A percentile compares a stretch with the other conserved stretches of the same genome.
Conservation (phyloP, 2,329 filamentous ascomycete species). For the Epichloe hybrida region DNA sequence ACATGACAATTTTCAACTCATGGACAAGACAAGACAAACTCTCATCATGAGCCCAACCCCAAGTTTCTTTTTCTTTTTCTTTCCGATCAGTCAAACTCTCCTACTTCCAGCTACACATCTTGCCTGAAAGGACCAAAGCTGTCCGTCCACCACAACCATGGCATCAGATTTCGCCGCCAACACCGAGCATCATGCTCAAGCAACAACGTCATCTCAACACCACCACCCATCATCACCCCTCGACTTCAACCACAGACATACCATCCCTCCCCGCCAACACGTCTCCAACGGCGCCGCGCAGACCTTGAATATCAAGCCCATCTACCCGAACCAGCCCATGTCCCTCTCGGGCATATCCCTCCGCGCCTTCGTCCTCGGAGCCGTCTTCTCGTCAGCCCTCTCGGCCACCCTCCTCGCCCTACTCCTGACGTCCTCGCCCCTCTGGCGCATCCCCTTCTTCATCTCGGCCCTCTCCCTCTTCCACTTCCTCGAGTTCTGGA, state of each 20-base stretch:
- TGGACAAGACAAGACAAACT: background rate
- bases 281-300: background rate
- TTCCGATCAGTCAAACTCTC: too few species aligned
- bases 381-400: slow-evolving; percentile 24
- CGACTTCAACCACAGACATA: slow-evolving; percentile 2
- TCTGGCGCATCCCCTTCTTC: slow-evolving; percentile 56
- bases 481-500: slow-evolving; percentile 95
- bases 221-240: background rate
- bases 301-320: background rate
- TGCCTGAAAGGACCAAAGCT: too few species aligned
- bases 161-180: background rate
- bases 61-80: too few species aligned
- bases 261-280: background rate
- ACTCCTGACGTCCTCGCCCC: slow-evolving; percentile 26
- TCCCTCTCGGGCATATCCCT: slow-evolving; percentile 47
- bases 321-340: slow-evolving; percentile 35
- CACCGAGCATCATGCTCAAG: background rate
- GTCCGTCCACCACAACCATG: background rate
- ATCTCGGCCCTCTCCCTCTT: slow-evolving; percentile 58
- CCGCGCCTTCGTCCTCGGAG: slow-evolving; percentile 42
- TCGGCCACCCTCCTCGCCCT: slow-evolving; percentile 19
- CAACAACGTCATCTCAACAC: background rate
- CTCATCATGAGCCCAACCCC: too few species aligned
- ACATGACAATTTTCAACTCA: background rate
- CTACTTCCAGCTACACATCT: too few species aligned